phyloP scores from a whole-genome alignment of 352 stramenopile species.

The Globisporangium takayamanum region DNA sequence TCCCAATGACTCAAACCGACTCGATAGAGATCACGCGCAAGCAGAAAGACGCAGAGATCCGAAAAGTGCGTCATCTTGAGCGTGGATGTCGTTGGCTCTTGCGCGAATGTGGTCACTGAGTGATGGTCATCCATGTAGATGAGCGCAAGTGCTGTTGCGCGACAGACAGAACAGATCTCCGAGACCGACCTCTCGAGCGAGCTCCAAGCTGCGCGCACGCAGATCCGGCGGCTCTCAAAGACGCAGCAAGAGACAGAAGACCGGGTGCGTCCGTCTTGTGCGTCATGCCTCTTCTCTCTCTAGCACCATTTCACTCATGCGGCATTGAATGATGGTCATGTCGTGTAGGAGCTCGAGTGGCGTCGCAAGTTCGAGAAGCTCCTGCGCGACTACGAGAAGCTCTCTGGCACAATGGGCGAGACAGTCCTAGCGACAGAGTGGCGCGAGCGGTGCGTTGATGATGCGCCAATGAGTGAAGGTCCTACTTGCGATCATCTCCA shows the following conservation, averaged over 20 bases:
- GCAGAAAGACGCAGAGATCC: constrained; percentile 83
- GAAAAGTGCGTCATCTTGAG: constrained; percentile 40
- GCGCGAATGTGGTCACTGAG: neutral
- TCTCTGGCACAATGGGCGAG: constrained; percentile 82
- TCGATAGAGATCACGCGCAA: constrained; percentile 78
- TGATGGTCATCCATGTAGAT: constrained; percentile 34
- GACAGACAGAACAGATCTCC: constrained; percentile 72
- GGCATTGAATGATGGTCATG: neutral
- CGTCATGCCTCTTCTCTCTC: neutral
- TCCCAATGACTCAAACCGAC: neutral
- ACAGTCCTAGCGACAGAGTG: constrained; percentile 80
- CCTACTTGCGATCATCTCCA: neutral
- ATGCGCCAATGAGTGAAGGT: neutral
- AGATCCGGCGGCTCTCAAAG: constrained; percentile 74
- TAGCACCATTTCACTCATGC: neutral
- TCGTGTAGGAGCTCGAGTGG: constrained; percentile 60
- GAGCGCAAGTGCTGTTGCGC: constrained; percentile 63
- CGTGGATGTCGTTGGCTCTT: neutral
- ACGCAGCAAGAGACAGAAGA: constrained; percentile 69
- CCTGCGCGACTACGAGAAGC: constrained; percentile 81
- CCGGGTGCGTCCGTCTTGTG: constrained; percentile 24
- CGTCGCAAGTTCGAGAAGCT: constrained; percentile 83
- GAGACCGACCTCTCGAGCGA: constrained; percentile 68
- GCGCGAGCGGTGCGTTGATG: constrained; percentile 48
- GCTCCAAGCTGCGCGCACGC: constrained; percentile 61